Base-by-base conservation (phyloP, 345 rosid genomes). In the Kernera saxatilis region DNA sequence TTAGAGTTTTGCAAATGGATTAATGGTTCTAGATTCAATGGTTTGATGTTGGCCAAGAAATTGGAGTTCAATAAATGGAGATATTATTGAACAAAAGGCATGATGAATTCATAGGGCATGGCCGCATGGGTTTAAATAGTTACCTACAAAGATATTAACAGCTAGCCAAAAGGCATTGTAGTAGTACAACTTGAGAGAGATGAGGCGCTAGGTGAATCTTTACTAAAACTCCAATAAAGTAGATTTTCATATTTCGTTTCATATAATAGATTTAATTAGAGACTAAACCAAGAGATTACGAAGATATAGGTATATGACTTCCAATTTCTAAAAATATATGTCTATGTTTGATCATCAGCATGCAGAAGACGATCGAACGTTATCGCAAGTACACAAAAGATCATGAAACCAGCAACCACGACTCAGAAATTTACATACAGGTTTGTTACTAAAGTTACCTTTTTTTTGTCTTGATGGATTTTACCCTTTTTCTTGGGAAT, bases 311-410 rank as follows among this genome's bases (percentile, higher is more conserved):
- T 30, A 26, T 13, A 27, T 13, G n/a, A 27, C 10, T 68, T 60
- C 12, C 9, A 23, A 33, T 18, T 49, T 23, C 56, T 67, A 6
- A 59, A 49, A 29, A 8, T 0, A 45, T 23, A 8, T 65, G 5
- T 36, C 0, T 60, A 36, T 68, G 59, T 43, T 61, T 68, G 36
- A 53, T 45, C 48, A 62, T 21, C 84, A 91, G 92, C 36, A 76
- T 83, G 79, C 71, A 78, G 46, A 77, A 73, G 61, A 83, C 79
- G 1, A 70, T 88, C 23, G 88, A 87, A 17, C 83, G 87, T 36
- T 87, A 86, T 74, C 35, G 13, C 15, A 77, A 76, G 33, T 54
- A 67, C 73, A 67, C 76, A 45, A 75, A 76, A 39, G 78, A 82
- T 49, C 70, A 30, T 48, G 81, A 70, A 37, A 48, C 41, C 45